A percentile compares a stretch with the other conserved stretches of the same genome.
Conservation (phyloP, 2,329 filamentous ascomycete genomes). For the Tolypocladium amazonense region DNA sequence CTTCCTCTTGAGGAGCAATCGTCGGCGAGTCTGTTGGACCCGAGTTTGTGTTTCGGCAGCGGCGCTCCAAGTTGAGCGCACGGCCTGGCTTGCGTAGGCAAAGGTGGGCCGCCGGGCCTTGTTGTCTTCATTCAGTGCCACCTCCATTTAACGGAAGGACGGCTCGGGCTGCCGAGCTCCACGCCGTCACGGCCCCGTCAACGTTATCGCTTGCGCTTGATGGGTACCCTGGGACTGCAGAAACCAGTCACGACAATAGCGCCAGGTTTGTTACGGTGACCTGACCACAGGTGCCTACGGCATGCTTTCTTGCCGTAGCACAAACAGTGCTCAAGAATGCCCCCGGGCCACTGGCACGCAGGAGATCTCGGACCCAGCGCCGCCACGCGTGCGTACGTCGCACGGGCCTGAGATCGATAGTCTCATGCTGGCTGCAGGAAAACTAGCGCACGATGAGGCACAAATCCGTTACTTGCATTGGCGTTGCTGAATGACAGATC, state of each 20-base stretch:
- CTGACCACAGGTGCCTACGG: not conserved
- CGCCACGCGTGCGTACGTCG: not conserved
- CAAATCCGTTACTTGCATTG: not conserved
- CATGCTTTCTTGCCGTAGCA: not conserved
- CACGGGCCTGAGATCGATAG: not conserved
- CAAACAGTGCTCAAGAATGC: not conserved
- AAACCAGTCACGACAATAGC: not conserved
- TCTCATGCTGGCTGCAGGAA: not conserved
- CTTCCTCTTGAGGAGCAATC: not conserved
- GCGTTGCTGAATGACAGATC: not conserved
- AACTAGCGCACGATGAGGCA: not conserved
- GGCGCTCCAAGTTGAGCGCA: not conserved
- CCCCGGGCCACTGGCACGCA: not conserved
- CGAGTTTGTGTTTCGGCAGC: too few species aligned
- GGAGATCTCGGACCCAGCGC: not conserved
- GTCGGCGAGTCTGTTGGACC: not conserved
- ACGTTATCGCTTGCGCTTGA: not conserved
- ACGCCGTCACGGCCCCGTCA: not conserved
- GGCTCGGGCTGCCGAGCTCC: not conserved
- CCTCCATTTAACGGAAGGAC: not conserved
- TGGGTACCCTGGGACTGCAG: not conserved
- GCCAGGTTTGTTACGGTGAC: not conserved
- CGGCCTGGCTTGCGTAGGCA: not conserved
- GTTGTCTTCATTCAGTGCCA: not conserved
- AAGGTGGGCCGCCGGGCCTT: not conserved